These are phyloP conservation scores for Neckera pumila DNA, from an alignment of 225 moss, liverwort and hornwort species.

Conservation along the genomic window DNA sequence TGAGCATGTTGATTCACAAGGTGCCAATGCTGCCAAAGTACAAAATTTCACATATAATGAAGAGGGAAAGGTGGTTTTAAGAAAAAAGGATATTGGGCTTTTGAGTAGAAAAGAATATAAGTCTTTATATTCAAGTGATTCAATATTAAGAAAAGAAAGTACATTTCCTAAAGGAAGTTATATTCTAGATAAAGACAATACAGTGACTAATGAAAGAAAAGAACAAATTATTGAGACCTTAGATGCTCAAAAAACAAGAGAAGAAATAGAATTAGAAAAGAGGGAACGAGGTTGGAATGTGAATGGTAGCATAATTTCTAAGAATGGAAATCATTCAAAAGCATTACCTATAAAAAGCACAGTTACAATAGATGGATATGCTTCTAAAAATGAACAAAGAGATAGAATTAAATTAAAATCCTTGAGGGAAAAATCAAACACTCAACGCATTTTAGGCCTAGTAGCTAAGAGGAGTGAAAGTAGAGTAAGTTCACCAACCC, in stretches of 20 bases:
- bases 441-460: not conserved
- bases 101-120: not conserved
- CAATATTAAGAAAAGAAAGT: not conserved
- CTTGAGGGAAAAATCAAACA: not conserved
- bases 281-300: not conserved
- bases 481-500: not conserved
- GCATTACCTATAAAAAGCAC: not conserved
- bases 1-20: not conserved
- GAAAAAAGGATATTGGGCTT: fast-evolving
- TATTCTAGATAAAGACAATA: not conserved
- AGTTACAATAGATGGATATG: not conserved
- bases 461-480: not conserved
- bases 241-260: not conserved
- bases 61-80: not conserved
- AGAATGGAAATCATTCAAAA: not conserved
- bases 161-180: not conserved
- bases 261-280: not conserved
- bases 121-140: not conserved
- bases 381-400: not conserved
- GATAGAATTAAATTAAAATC: not conserved
- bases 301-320: not conserved
- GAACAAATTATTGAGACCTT: not conserved
- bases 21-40: not conserved
- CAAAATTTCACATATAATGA: not conserved
- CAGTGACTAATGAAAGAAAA: not conserved